Base-by-base conservation (phyloP, 139 green algal species). In the Chlorella vulgaris region DNA sequence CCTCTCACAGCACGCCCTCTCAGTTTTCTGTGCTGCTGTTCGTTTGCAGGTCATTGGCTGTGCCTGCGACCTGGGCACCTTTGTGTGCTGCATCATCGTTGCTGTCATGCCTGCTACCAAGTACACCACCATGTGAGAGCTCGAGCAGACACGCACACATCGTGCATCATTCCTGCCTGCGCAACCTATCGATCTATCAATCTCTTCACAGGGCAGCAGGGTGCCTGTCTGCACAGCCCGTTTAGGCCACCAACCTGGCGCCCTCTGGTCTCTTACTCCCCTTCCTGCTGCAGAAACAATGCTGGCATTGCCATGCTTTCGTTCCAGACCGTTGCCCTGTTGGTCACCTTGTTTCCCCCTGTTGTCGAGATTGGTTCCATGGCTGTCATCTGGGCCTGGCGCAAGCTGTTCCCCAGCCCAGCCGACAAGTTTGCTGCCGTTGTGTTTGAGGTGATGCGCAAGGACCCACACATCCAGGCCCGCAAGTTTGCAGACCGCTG, bases 401-500 rank as follows among this genome's bases (percentile, higher is more conserved):
- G 15, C 51, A 31, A 51, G 42, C 35, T 50, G 33, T 26, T 36
- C 35, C 73, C 73, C 0, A 3, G 22, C 8, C 51, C 73, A 0
- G 73, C 33, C 24, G 73, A 79, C 22, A 63, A 50, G 33, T 68
- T 79, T 68, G 73, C 73, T 29, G 53, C 53, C 7, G 73, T 29
- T 0, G 73, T 79, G 53, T 13, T 7, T 4, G 73, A 35, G 4
- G 53, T 53, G 21, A 79, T 79, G 51, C 21, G 29, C 2, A 35
- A 39, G 40, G 73, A 79, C 35, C 2, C 3, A 8, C 33, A 26
- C 73, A 68, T 79, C 26, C 35, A 50, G 8, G 70, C 70, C 47
- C 70, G 70, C 47, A 78, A 78, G 70, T 78, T 36, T n/a, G 70
- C 31, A 43, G 70, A 78, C 70, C 29, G 33, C 43, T 78, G 70